Percentiles rank a stretch among this genome's conserved stretches.
Evolutionary conservation across 257 asterid genomes (phyloP).

Genomic region (Gentiana macrophylla): DNA sequence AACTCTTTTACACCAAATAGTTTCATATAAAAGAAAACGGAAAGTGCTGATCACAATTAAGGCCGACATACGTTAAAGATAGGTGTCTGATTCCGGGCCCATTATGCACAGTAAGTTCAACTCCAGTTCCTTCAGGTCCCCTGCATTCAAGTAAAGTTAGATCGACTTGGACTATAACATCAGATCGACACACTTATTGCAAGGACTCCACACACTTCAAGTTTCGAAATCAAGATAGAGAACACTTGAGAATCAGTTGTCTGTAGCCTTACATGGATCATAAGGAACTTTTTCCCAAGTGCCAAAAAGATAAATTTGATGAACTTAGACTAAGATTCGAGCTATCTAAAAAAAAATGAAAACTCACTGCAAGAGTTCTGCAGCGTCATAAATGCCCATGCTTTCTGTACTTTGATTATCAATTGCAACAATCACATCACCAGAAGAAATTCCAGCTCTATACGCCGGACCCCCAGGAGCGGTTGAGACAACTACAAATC

Average conservation of each 20-base stretch:
- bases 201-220: too few relatives aligned
- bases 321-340: neutral
- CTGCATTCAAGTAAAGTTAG: constrained; percentile 33
- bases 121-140: constrained; percentile 94
- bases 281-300: too few relatives aligned
- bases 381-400: constrained; percentile 93
- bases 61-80: constrained; percentile 46
- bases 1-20: too few relatives aligned
- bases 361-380: constrained; percentile 86
- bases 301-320: neutral
- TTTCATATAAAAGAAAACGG: too few relatives aligned
- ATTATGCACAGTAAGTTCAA: constrained; percentile 54
- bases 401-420: constrained; percentile 64
- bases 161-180: neutral
- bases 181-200: too few relatives aligned
- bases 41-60: neutral
- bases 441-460: constrained; percentile 77
- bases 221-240: too few relatives aligned
- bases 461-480: constrained; percentile 96
- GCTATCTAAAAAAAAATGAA: constrained; percentile 5
- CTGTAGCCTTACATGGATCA: too few relatives aligned
- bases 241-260: too few relatives aligned
- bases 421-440: constrained; percentile 76
- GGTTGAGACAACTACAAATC: constrained; percentile 78
- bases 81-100: constrained; percentile 63